Base-by-base conservation (phyloP, 768 basidiomycete genomes). In the Mycena chlorophos region DNA sequence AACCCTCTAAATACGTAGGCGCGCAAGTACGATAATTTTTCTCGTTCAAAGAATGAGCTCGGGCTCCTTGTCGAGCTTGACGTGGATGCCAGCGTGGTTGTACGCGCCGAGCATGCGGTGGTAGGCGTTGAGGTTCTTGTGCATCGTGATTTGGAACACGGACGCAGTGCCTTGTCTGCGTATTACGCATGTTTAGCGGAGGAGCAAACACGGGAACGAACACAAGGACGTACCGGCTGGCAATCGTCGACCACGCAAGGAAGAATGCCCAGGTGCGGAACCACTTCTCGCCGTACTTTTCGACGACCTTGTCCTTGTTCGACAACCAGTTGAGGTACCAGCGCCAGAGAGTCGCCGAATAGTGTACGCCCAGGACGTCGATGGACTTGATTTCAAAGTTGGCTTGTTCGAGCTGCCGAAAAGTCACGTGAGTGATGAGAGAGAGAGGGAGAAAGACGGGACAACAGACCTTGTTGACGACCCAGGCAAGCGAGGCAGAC, bases 311-410 rank as follows among this genome's bases (percentile, higher is more conserved):
- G 42, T 94, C 94, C 77, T 89, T 88, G 82, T 99, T 98, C 55
- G 78, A 77, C 39, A 96, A 71, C 97, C 97, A 99, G 83, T 98
- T 98, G 69, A 91, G 84, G 81, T 98, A 98, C 96, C 96, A 98
- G 55, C 83, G 80, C 73, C 79, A 87, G 67, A 93, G 77, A 1
- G 93, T 96, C 0, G 94, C 94, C 17, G 89, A 91, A 74, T 98
- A 97, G 73, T 99, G 97, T 8, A 98, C 96, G 53, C 96, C 97
- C 29, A 98, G 86, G 31, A 98, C 96, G 58, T 99, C 97, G 52
- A 96, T 77, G 64, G 90, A 93, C 78, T 97, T 98, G 57, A 98
- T 87, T 70, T 99, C 97, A 63, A 98, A 98, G 57, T 96, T 95
- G 55, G 91, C 94, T 26, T 78, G 76, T 74, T 98, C 94, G 48